These are phyloP conservation scores for Phytophthora megakarya DNA, from an alignment of 352 stramenopile genomes.

Conservation along the genomic window DNA sequence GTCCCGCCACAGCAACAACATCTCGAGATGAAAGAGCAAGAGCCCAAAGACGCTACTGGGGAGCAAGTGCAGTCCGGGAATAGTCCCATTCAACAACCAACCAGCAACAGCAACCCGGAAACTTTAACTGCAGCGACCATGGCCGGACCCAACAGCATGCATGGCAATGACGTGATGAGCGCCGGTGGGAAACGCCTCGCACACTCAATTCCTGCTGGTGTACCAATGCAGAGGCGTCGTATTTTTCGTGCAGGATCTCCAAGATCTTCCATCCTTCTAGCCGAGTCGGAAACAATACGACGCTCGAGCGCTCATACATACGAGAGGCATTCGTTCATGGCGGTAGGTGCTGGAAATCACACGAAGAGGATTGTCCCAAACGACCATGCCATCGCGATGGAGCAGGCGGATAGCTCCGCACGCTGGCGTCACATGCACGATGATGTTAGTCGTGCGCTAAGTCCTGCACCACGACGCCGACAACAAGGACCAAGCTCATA, in stretches of 20 bases:
- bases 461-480: slow-evolving; percentile 33
- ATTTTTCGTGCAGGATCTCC: slow-evolving; percentile 21
- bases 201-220: not conserved
- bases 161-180: not conserved
- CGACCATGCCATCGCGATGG: slow-evolving; percentile 22
- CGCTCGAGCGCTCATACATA: slow-evolving; percentile 17
- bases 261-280: slow-evolving; percentile 28
- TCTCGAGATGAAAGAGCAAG: slow-evolving; percentile 24
- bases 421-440: slow-evolving; percentile 76
- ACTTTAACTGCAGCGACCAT: slow-evolving; percentile 2
- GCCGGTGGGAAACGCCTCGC: slow-evolving; percentile 20
- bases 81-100: slow-evolving; percentile 14
- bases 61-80: slow-evolving; percentile 10
- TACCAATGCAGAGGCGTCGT: slow-evolving; percentile 22
- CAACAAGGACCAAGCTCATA: slow-evolving; percentile 27
- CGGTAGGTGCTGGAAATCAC: not conserved
- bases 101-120: not conserved
- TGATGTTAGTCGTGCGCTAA: slow-evolving; percentile 65
- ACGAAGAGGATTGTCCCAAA: slow-evolving; percentile 3
- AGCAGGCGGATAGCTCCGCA: slow-evolving; percentile 45
- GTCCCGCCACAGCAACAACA: slow-evolving; percentile 20
- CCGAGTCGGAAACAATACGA: slow-evolving; percentile 22
- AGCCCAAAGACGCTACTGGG: slow-evolving; percentile 21
- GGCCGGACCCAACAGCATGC: not conserved
- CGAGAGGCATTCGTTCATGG: slow-evolving; percentile 23